These are phyloP conservation scores for Plantago major DNA, from an alignment of 257 asterid species.

Conservation along the genomic window DNA sequence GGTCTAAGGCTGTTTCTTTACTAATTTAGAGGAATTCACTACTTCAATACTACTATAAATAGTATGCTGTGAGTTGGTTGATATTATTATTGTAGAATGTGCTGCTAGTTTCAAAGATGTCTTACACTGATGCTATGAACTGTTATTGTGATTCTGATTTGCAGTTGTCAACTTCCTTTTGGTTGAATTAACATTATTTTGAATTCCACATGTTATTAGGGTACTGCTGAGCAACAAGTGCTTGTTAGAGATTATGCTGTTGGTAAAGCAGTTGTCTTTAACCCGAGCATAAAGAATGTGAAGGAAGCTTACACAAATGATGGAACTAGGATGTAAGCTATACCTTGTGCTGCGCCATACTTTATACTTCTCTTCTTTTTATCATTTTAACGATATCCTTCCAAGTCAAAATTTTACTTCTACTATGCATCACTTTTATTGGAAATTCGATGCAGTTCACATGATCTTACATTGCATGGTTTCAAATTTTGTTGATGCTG, in stretches of 20 bases:
- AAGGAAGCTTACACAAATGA: constrained; percentile 86
- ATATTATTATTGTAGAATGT: constrained; percentile 12
- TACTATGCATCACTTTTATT: too few relatives aligned
- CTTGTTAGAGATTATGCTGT: constrained; percentile 75
- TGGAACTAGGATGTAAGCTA: constrained; percentile 76
- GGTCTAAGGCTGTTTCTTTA: too few relatives aligned
- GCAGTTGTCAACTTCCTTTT: constrained; percentile 13
- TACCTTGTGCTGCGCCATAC: not conserved
- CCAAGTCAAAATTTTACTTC: too few relatives aligned
- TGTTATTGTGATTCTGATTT: constrained; percentile 8
- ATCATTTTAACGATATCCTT: too few relatives aligned
- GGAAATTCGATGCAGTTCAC: too few relatives aligned
- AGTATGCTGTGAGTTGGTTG: not conserved
- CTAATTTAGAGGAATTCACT: too few relatives aligned
- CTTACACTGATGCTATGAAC: constrained; percentile 5
- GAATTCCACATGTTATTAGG: constrained; percentile 35
- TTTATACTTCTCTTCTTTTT: too few relatives aligned
- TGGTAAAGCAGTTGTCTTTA: constrained; percentile 74
- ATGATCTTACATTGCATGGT: too few relatives aligned
- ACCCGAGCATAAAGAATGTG: constrained; percentile 59
- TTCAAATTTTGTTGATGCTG: too few relatives aligned
- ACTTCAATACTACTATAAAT: too few relatives aligned
- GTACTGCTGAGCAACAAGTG: constrained; percentile 83
- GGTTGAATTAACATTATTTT: constrained; percentile 7
- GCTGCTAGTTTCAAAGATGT: constrained; percentile 12